Percentiles rank a stretch among this genome's conserved stretches.
Evolutionary conservation across 345 rosid species (phyloP).

Genomic region (Syzygium oleosum): DNA sequence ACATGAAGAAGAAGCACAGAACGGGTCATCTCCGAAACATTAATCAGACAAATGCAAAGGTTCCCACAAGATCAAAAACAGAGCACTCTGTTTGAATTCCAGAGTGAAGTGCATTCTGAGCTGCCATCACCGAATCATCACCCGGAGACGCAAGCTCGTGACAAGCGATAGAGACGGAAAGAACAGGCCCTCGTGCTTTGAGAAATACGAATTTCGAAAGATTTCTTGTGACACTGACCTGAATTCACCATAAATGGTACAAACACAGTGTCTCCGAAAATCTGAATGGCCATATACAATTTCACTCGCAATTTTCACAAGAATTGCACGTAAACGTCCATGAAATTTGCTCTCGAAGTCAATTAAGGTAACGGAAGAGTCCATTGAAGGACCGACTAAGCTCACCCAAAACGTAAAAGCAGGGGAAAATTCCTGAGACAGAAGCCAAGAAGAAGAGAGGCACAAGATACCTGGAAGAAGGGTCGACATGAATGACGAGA

Average conservation of each 20-base stretch:
- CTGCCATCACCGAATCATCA: neutral
- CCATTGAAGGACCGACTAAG: neutral
- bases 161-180: neutral
- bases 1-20: neutral
- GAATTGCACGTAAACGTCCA: neutral
- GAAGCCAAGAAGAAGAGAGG: neutral
- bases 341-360: neutral
- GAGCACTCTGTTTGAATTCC: neutral
- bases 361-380: neutral
- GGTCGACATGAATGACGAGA: conserved; percentile 51
- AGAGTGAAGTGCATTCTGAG: neutral
- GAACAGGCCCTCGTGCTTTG: neutral
- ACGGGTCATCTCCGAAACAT: neutral
- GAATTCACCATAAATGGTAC: neutral
- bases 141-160: neutral
- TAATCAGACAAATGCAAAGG: neutral
- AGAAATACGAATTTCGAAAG: neutral
- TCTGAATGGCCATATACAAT: neutral
- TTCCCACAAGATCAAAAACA: neutral
- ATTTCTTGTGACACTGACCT: neutral
- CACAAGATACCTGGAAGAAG: conserved; percentile 47
- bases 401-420: neutral
- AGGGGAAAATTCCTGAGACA: neutral
- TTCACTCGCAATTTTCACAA: neutral
- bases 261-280: neutral